Evolutionary conservation across 2,329 filamentous ascomycete genomes (phyloP), one percentile per base, ranked within the genome.

Genomic region (Fusarium vanettenii): DNA sequence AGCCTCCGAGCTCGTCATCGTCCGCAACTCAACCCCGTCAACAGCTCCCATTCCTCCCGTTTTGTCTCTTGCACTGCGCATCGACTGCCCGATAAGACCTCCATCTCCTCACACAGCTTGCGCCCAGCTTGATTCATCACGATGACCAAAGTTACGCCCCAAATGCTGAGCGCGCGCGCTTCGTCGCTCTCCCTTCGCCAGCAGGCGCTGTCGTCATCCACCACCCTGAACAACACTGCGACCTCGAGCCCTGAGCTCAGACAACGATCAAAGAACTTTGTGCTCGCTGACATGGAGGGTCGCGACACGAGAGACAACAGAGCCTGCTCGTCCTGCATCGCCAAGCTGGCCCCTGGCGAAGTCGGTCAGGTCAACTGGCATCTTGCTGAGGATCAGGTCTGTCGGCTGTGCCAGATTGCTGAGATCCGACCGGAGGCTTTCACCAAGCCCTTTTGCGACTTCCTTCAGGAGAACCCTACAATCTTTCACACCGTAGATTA

Each of bases 401-500:
- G 85, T 67, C 79, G 76, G 18, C 77, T 86, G 56, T 86, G 85
- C 77, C 77, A 80, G 63, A 76, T 84, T 52, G 79, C 80, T 72
- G 81, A 85, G 64, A 80, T 83, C 74, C 85, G 86, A 63, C 89
- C 91, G 6, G 91, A 92, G 79, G 88, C 87, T 69, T 97, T 95
- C 82, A 93, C 94, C 10, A 88, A 95, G 84, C 94, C 95, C 1
- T 98, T 97, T 82, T 92, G 93, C 81, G 89, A 94, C 62, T 98
- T 98, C 81, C 89, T 98, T 86, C 93, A 92, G 52, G 89, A 93
- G 72, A 98, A 98, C 81, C 97, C 97, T 0, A 98, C 97, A 10
- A 90, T 98, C 56, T 99, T 97, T 83, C 97, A 99, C 80, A 91
- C 94, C 1, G 95, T 98, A 31, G 89, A 91, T 67, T 90, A 94